These are phyloP conservation scores for Blastomyces silverae DNA, from an alignment of 2,329 filamentous ascomycete genomes.

Conservation along the genomic window DNA sequence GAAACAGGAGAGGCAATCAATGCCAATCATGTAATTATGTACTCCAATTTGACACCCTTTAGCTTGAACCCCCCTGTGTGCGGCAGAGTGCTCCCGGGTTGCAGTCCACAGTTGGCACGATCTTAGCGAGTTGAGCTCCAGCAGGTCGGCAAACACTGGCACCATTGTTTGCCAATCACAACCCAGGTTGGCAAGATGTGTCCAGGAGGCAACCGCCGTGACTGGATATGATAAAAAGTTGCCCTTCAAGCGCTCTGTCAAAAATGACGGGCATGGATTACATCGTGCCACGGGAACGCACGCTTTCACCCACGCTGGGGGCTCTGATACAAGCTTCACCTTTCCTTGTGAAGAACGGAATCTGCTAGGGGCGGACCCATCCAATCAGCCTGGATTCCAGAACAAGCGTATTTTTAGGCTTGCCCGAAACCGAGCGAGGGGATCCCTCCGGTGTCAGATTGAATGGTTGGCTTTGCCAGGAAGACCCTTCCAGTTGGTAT, in stretches of 20 bases:
- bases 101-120: not conserved
- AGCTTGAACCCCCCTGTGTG: not conserved
- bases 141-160: not conserved
- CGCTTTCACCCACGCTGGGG: not conserved
- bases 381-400: not conserved
- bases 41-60: not conserved
- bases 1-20: conserved; percentile 9
- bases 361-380: not conserved
- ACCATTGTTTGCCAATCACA: not conserved
- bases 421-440: not conserved
- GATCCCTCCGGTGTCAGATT: not conserved
- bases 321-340: not conserved
- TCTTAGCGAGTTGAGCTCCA: not conserved
- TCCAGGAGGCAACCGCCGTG: not conserved
- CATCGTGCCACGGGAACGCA: not conserved
- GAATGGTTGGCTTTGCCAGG: not conserved
- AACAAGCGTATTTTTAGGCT: not conserved
- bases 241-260: not conserved
- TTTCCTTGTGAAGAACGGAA: not conserved
- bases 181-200: not conserved
- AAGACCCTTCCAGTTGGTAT: conserved; percentile 9
- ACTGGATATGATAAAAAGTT: not conserved
- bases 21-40: conserved; percentile 7
- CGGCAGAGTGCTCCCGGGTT: not conserved
- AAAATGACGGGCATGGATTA: not conserved